phyloP scores from a whole-genome alignment of 2,329 filamentous ascomycete species.

The Fusarium sp. region DNA sequence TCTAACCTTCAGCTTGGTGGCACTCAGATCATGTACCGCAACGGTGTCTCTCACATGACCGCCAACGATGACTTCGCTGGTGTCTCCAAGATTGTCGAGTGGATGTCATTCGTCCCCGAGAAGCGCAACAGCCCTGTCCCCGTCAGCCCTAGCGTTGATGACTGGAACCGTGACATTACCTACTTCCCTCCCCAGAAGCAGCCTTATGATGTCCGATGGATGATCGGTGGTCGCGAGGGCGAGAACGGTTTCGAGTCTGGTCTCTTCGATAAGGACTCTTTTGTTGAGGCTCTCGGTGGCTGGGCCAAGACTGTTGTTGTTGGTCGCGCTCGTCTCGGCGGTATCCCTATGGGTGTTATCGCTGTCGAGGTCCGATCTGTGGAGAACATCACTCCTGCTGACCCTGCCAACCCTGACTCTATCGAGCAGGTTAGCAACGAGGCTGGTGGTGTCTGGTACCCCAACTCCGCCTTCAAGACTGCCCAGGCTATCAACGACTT shows the following conservation, averaged over 20 bases:
- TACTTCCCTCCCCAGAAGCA: conserved; percentile 87
- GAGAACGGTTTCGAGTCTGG: conserved; percentile 83
- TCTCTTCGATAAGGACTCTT: conserved; percentile 96
- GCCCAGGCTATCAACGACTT: conserved; percentile 99
- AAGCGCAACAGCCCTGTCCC: conserved; percentile 93
- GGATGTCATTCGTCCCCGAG: conserved; percentile 97
- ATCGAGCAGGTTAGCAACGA: conserved; percentile 95
- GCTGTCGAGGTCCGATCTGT: conserved; percentile 95
- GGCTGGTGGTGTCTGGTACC: conserved; percentile 99
- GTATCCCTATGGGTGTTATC: conserved; percentile 98
- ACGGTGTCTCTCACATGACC: conserved; percentile 99
- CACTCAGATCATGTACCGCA: conserved; percentile 99
- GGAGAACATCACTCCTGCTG: conserved; percentile 95
- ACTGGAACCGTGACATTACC: conserved; percentile 91
- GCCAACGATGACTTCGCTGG: conserved; percentile 97
- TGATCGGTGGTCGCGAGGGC: conserved; percentile 88
- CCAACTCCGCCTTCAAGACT: conserved; percentile 99
- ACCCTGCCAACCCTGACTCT: conserved; percentile 97
- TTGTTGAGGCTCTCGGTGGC: conserved; percentile 94
- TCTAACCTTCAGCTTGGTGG: conserved; percentile 99
- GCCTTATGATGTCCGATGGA: conserved; percentile 91
- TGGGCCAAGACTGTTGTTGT: conserved; percentile 98
- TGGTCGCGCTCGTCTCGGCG: conserved; percentile 93
- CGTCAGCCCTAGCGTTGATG: conserved; percentile 86
- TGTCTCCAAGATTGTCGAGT: conserved; percentile 97